Evolutionary conservation across 371 early-diverging fungal species (phyloP), one percentile per base, ranked within the genome.

Genomic region (Mortierella sp.): DNA sequence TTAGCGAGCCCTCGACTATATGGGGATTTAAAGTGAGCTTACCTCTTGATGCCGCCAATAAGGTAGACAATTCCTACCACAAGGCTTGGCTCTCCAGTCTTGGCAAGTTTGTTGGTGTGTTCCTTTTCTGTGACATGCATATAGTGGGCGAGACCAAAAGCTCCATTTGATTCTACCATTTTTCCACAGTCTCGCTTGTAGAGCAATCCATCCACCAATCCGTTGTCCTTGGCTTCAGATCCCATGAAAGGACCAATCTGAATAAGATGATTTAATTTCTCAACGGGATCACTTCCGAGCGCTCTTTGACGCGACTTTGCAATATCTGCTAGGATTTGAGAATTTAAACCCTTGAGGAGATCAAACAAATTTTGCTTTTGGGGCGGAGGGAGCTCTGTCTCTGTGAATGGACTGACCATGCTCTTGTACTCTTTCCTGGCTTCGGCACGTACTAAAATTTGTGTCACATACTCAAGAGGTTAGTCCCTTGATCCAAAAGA

Each of bases 41-140:
- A 71, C 80, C 80, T 64, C 67, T 73, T 79, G 70, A 92, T 91
- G 22, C 74, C 77, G 20, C 90, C 91, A 30, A 78, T 65, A 24
- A 92, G 64, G 70, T 91, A 87, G 11, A 92, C 87, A 12, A 92
- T 62, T 28, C 90, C 90, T 32, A 92, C 88, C 8, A 81, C 87
- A 40, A 83, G 71, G 20, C 81, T 80, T 6, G 84, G 73, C 37
- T 72, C 73, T 0, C 76, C 70, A 30, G 75, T 64, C 54, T 75
- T 70, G 45, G 75, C 79, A 3, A 84, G 52, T 12, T 62, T 63
- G 45, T 78, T 45, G 20, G 62, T 77, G 20, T 74, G 71, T 66
- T 83, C 83, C 63, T 72, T 83, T 32, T 59, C 73, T 30, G 72
- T 75, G 68, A 83, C 83, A 12, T 75, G 64, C 63, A 75, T 74